Base-by-base conservation (phyloP, 2,329 filamentous ascomycete genomes). In the Pleomassaria siparia region DNA sequence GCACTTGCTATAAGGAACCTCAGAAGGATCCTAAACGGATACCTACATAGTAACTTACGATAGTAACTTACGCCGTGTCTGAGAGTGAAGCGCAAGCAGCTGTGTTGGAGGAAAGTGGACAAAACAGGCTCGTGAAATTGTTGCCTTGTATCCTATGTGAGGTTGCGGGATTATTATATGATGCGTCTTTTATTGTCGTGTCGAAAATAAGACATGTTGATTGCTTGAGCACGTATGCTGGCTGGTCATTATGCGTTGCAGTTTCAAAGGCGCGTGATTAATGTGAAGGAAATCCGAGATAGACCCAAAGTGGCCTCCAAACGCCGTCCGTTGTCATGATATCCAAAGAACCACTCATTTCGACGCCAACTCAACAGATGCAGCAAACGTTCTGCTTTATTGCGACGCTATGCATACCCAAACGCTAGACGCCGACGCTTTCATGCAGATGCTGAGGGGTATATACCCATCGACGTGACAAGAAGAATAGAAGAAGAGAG, bases 161-260 rank as follows among this genome's bases (percentile, higher is more conserved):
- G 24, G 39, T n/a, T 20, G 25, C 25, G 25, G 30, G n/a, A n/a
- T n/a, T 11, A 37, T 44, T 21, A 25, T 22, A 16, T 33, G 18
- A 9, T 43, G 18, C 16, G 21, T 22, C 20, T 10, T 9, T 6
- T 18, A 20, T 4, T 37, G 33, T 15, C n/a, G 33, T 22, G 29
- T n/a, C 11, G 7, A 5, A 37, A 20, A 44, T 43, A 39, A 36
- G 43, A 41, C 40, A 9, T 44, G 36, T 2, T 43, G 53, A 49
- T 37, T 43, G n/a, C n/a, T n/a, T n/a, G n/a, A n/a, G n/a, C n/a
- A n/a, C n/a, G n/a, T n/a, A n/a, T n/a, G n/a, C n/a, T n/a, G n/a
- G n/a, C n/a, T 46, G 33, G 44, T 62, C 59, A 51, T 61, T 43
- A 59, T 54, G 58, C 55, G 47, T 58, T n/a, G n/a, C n/a, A n/a